Evolutionary conservation across 2,329 filamentous ascomycete species (phyloP), one percentile per base, ranked within the genome.

Genomic region (Pseudogymnoascus pannorum): DNA sequence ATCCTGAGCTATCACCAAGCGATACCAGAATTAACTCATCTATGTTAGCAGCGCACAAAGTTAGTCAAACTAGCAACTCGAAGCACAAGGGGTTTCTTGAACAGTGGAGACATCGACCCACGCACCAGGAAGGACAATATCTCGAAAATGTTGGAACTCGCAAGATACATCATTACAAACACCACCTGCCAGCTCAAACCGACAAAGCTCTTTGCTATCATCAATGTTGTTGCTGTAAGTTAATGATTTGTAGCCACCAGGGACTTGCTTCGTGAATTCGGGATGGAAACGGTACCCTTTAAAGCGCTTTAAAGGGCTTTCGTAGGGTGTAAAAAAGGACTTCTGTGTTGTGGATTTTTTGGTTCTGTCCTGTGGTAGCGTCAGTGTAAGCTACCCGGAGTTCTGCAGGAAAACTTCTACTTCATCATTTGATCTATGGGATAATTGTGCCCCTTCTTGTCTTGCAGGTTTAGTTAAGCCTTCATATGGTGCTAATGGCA

Each of bases 211-310:
- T 68, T 83, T 86, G 64, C 84, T 80, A 22, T 86, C 80, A 72
- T 97, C 86, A 75, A 99, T 96, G 68, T 87, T 87, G 75, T 96
- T 90, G 76, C 91, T 97, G 77, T 93, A 97, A 44, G 92, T 97
- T 78, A 95, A 81, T 66, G 94, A 97, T 71, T 88, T 87, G 71
- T 92, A 87, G 44, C 93, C 93, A 64, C 87, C 88, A 61, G 84
- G 73, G 62, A 96, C 86, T 61, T 84, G 78, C 58, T 87, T 74
- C 66, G 80, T 78, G 75, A 87, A 97, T 59, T 83, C 79, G 31
- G 91, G 90, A 72, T 97, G 92, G 72, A 93, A 97, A 68, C 93
- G 91, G 75, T 90, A 99, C 36, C 90, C 88, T 73, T 86, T 91
- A 74, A 97, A 97, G 68, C 84, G 83, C 67, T 84, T 85, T 64